These are phyloP conservation scores for Triticum monococcum DNA, from an alignment of 176 grass and related monocot species.

Conservation along the genomic window DNA sequence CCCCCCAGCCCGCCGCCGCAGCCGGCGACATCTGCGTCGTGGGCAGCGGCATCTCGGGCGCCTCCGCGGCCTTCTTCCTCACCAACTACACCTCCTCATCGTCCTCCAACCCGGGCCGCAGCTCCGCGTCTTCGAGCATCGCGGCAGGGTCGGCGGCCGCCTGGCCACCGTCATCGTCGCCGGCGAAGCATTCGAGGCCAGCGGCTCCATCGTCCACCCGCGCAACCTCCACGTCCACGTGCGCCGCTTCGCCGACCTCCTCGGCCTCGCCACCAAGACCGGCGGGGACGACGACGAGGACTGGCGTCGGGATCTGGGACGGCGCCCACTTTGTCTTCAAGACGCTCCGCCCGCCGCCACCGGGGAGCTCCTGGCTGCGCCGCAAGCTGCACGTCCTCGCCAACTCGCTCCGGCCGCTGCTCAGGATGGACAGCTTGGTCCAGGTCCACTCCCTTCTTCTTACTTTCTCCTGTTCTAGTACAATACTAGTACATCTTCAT, in stretches of 20 bases:
- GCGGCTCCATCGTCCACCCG: constrained; percentile 75
- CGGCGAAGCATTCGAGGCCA: constrained; percentile 73
- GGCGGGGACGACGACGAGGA: constrained; percentile 19
- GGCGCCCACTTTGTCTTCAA: constrained; percentile 64
- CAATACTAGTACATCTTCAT: not conserved
- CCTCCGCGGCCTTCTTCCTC: constrained; percentile 84
- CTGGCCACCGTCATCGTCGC: constrained; percentile 54
- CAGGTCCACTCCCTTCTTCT: not conserved
- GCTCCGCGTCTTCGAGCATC: constrained; percentile 73
- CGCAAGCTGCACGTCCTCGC: too few relatives aligned
- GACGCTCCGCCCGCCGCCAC: constrained; percentile 43
- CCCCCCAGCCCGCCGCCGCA: not conserved
- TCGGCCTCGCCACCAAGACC: constrained; percentile 38
- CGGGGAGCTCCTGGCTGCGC: too few relatives aligned
- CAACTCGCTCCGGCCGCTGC: too few relatives aligned
- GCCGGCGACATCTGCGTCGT: constrained; percentile 57
- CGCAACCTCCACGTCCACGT: constrained; percentile 75
- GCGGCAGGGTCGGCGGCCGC: constrained; percentile 57
- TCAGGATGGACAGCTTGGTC: too few relatives aligned
- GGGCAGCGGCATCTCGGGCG: constrained; percentile 68
- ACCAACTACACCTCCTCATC: constrained; percentile 48
- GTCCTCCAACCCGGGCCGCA: not conserved
- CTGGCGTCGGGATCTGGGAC: constrained; percentile 82
- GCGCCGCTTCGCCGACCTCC: constrained; percentile 54
- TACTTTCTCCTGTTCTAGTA: not conserved